Percentiles rank a stretch among this genome's conserved stretches.
These are phyloP conservation scores for Chiua virens DNA, from an alignment of 768 basidiomycete genomes.

Conservation along the genomic window DNA sequence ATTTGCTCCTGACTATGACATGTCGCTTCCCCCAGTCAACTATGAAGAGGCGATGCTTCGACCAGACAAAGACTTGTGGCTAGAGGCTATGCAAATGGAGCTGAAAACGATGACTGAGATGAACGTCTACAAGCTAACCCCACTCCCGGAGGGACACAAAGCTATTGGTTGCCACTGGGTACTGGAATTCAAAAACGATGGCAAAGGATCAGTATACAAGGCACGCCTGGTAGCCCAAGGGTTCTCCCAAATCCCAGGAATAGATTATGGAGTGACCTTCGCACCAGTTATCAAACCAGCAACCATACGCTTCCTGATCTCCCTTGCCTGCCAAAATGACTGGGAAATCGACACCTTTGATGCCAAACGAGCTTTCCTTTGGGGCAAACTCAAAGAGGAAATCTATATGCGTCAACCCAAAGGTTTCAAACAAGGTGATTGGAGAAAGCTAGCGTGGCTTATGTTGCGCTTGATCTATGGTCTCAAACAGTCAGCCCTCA, in stretches of 20 bases:
- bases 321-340: too few relatives aligned
- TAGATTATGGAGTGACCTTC: slow-evolving; percentile 37
- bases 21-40: background rate
- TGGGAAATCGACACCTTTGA: background rate
- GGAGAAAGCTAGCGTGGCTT: slow-evolving; percentile 17
- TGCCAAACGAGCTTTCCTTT: slow-evolving; percentile 5
- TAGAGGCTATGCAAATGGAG: background rate
- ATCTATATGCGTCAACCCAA: slow-evolving; percentile 42
- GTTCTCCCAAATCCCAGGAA: slow-evolving; percentile 36
- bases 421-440: slow-evolving; percentile 30
- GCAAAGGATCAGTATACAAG: slow-evolving; percentile 23
- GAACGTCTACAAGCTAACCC: background rate
- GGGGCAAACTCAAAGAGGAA: slow-evolving; percentile 22
- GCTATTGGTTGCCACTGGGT: slow-evolving; percentile 5
- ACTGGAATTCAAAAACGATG: background rate
- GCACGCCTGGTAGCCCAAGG: slow-evolving; percentile 44
- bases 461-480: slow-evolving; percentile 38
- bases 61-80: background rate
- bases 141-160: background rate
- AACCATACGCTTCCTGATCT: too few relatives aligned
- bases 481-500: slow-evolving; percentile 29
- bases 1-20: background rate
- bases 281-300: slow-evolving; percentile 27
- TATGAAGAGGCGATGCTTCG: background rate
- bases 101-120: background rate